phyloP scores from a whole-genome alignment of 1,284 basidiomycete genomes.

The Leucoagaricus sp. region DNA sequence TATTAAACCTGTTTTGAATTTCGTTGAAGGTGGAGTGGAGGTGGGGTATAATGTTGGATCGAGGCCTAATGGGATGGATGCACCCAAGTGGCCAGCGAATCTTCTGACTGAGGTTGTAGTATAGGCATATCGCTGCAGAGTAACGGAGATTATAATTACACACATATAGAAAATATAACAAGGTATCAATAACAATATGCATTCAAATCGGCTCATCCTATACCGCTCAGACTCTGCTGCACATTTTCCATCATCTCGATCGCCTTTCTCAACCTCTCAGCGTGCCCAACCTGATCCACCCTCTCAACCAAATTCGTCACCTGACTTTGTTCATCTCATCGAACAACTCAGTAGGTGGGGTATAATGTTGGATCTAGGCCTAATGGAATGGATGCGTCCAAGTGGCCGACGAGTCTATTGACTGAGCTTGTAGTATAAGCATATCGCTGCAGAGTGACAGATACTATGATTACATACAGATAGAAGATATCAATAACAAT shows the following conservation, averaged over 20 bases:
- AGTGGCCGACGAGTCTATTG: conserved; percentile 21
- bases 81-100: conserved; percentile 21
- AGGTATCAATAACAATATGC: too few species aligned
- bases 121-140: too few species aligned
- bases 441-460: too few species aligned
- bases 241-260: conserved; percentile 7
- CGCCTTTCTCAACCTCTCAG: conserved; percentile 11
- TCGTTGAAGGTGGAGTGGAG: conserved; percentile 19
- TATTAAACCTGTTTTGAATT: conserved; percentile 23
- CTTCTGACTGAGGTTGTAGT: conserved; percentile 20
- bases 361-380: conserved; percentile 25
- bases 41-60: conserved; percentile 24
- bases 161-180: too few species aligned
- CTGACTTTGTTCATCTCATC: too few species aligned
- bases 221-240: conserved; percentile 3
- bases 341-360: too few species aligned
- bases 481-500: too few species aligned
- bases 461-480: too few species aligned
- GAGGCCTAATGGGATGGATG: conserved; percentile 23
- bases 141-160: too few species aligned
- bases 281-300: conserved; percentile 7
- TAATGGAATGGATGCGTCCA: conserved; percentile 23
- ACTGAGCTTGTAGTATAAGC: conserved; percentile 21
- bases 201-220: neutral
- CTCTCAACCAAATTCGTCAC: conserved; percentile 13